phyloP scores from a whole-genome alignment of 2,329 filamentous ascomycete genomes.

The Xylariaceae sp. region DNA sequence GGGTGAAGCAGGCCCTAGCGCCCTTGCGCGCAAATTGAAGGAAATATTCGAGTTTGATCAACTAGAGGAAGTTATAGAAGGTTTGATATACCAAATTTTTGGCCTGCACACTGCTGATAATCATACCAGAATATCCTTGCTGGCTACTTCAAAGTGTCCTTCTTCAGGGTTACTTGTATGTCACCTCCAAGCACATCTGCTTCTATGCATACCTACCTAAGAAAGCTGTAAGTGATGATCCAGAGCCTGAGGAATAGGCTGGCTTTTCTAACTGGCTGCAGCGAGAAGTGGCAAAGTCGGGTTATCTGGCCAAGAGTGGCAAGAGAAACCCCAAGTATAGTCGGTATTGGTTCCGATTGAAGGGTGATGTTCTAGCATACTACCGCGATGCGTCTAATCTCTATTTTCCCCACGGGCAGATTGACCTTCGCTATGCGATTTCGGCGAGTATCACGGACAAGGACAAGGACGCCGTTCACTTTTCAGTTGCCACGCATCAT shows the following conservation, averaged over 20 bases:
- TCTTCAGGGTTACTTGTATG: conserved; percentile 94
- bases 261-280: conserved; percentile 44
- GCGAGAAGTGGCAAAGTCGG: conserved; percentile 81
- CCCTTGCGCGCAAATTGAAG: conserved; percentile 74
- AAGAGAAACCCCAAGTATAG: conserved; percentile 87
- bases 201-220: conserved; percentile 98
- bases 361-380: conserved; percentile 91
- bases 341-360: conserved; percentile 91
- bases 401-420: conserved; percentile 90
- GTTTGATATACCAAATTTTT: conserved; percentile 48
- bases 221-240: conserved; percentile 70
- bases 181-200: conserved; percentile 90
- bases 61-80: conserved; percentile 83
- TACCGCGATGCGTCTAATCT: conserved; percentile 82
- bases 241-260: too few species aligned
- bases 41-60: conserved; percentile 86
- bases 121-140: conserved; percentile 79
- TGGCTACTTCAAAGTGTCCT: conserved; percentile 92
- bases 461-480: conserved; percentile 77
- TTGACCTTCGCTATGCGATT: conserved; percentile 90
- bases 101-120: neutral
- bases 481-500: conserved; percentile 82
- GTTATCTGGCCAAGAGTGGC: conserved; percentile 86
- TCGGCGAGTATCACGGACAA: conserved; percentile 81
- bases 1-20: conserved; percentile 55